phyloP scores from a whole-genome alignment of 345 rosid genomes.

The Orychophragmus violaceus region DNA sequence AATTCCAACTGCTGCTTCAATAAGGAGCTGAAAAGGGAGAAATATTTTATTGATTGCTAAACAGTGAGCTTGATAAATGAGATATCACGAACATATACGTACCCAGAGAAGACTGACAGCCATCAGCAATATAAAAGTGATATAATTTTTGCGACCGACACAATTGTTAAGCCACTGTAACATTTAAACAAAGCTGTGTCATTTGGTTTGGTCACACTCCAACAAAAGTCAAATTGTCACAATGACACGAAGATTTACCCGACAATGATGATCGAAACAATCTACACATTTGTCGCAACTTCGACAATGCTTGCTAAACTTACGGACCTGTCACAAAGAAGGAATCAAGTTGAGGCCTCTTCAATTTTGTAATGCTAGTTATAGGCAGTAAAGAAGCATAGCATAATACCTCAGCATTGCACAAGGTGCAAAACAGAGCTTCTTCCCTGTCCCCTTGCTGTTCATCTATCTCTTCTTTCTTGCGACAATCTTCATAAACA shows the following conservation, averaged over 20 bases:
- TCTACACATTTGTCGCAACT: constrained; percentile 98
- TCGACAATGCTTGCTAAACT: constrained; percentile 92
- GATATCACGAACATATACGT: constrained; percentile 18
- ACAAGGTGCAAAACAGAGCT: constrained; percentile 87
- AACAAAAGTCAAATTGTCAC: not conserved
- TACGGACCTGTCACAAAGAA: constrained; percentile 64
- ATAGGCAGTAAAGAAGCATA: not conserved
- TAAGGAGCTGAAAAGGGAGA: constrained; percentile 52
- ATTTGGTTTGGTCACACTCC: constrained; percentile 6
- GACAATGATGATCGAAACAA: constrained; percentile 97
- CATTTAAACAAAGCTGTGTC: constrained; percentile 27
- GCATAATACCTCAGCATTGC: constrained; percentile 83
- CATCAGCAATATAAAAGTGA: constrained; percentile 85
- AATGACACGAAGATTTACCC: constrained; percentile 45
- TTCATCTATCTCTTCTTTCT: constrained; percentile 45
- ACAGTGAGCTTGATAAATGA: not conserved
- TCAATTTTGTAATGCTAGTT: not conserved
- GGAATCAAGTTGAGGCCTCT: not conserved
- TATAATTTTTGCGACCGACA: constrained; percentile 86
- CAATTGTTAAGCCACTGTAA: constrained; percentile 99
- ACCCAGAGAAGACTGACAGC: constrained; percentile 90
- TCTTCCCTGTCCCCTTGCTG: constrained; percentile 60
- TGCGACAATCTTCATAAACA: constrained; percentile 85
- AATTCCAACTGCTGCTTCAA: constrained; percentile 90
- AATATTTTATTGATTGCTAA: not conserved